Conservation (phyloP, 2,329 filamentous ascomycete species). For the Hypoxylon sp. region DNA sequence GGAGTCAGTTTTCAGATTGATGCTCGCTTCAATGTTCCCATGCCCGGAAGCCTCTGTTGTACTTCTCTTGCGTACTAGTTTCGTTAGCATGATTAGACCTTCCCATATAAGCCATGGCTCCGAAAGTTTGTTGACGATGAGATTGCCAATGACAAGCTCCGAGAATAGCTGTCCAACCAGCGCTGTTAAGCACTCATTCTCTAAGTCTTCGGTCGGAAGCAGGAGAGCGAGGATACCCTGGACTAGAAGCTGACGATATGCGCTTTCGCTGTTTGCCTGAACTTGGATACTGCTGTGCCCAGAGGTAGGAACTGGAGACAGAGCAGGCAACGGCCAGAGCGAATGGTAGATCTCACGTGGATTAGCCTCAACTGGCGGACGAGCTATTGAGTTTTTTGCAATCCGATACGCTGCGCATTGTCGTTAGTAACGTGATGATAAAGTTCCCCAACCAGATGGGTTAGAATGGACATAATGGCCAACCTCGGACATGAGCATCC, state of each 20-base stretch:
- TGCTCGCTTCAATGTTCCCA: conserved; percentile 21
- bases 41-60: conserved; percentile 35
- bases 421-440: conserved; percentile 26
- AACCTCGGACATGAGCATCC: conserved; percentile 84
- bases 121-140: conserved; percentile 83
- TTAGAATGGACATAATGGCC: conserved; percentile 47
- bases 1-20: conserved; percentile 19
- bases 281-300: conserved; percentile 66
- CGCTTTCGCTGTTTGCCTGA: conserved; percentile 82
- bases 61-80: conserved; percentile 55
- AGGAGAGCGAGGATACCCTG: conserved; percentile 85
- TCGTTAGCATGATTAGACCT: conserved; percentile 79
- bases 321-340: conserved; percentile 82
- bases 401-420: conserved; percentile 77
- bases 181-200: conserved; percentile 86
- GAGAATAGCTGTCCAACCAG: conserved; percentile 90
- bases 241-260: conserved; percentile 90
- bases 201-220: conserved; percentile 91
- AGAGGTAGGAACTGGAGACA: conserved; percentile 80
- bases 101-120: conserved; percentile 94
- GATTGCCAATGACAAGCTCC: conserved; percentile 88
- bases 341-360: conserved; percentile 84
- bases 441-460: conserved; percentile 5
- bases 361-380: conserved; percentile 73
- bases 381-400: conserved; percentile 71